A percentile compares a stretch with the other conserved stretches of the same genome.
Evolutionary conservation across 2,329 filamentous ascomycete species (phyloP).

Genomic region (Ramularia endophylla): DNA sequence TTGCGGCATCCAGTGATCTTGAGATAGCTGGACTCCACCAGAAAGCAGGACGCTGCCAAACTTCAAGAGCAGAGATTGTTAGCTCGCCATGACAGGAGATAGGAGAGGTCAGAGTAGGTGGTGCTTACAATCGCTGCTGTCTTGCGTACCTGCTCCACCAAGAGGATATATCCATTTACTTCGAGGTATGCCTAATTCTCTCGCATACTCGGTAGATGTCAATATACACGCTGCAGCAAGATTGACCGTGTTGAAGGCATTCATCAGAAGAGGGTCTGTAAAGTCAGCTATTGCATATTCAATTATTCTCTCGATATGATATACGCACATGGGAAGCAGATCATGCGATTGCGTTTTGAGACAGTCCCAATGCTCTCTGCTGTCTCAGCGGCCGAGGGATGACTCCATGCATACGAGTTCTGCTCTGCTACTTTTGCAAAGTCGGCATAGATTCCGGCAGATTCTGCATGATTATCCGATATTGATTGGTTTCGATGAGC

Average conservation of each 20-base stretch:
- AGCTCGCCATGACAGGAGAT: too few relatives aligned
- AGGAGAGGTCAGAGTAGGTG: background rate
- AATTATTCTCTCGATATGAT: background rate
- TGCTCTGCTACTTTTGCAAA: conserved; percentile 53
- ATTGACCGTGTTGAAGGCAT: conserved; percentile 65
- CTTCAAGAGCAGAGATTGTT: conserved; percentile 31
- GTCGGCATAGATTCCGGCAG: conserved; percentile 53
- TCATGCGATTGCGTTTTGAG: conserved; percentile 57
- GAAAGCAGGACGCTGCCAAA: conserved; percentile 58
- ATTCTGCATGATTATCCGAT: conserved; percentile 53
- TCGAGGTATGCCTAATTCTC: conserved; percentile 48
- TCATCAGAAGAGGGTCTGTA: conserved; percentile 61
- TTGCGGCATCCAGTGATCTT: conserved; percentile 49
- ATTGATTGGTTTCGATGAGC: conserved; percentile 51
- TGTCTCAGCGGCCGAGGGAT: conserved; percentile 42
- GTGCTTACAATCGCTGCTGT: conserved; percentile 49
- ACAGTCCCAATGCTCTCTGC: conserved; percentile 50
- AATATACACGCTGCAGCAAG: conserved; percentile 56
- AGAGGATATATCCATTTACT: conserved; percentile 59
- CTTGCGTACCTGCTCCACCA: conserved; percentile 57
- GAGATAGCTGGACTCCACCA: conserved; percentile 54
- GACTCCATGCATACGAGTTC: conserved; percentile 54
- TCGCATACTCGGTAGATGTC: conserved; percentile 52
- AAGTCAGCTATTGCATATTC: background rate
- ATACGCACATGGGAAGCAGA: conserved; percentile 58